Evolutionary conservation across 2,329 filamentous ascomycete genomes (phyloP).

Genomic region (Ophiostoma ulmi): DNA sequence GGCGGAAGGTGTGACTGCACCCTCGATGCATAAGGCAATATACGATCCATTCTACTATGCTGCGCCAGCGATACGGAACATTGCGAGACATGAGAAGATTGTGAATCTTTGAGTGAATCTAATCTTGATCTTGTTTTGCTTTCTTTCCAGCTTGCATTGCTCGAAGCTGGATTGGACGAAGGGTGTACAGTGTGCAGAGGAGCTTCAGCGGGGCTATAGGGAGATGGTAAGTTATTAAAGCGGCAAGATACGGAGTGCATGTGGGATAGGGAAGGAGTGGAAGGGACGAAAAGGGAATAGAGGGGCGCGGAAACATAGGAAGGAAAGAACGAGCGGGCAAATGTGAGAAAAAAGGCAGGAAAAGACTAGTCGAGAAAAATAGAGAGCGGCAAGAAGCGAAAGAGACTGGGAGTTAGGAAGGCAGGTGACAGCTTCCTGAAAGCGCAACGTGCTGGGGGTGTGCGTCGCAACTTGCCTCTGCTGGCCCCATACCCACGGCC

Average conservation of each 20-base stretch:
- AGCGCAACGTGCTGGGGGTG: slow-evolving; percentile 12
- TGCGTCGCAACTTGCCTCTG: slow-evolving; percentile 11
- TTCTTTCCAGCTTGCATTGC: neutral
- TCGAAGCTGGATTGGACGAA: neutral
- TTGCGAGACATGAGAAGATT: neutral
- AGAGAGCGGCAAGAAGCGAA: neutral
- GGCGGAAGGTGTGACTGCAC: slow-evolving; percentile 10
- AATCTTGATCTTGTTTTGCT: neutral
- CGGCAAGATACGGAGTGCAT: neutral
- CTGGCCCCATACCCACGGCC: slow-evolving; percentile 3
- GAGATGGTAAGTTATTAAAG: neutral
- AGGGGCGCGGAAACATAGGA: neutral
- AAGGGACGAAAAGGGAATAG: neutral
- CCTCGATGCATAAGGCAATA: slow-evolving; percentile 12
- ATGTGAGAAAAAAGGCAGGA: neutral
- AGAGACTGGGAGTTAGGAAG: neutral
- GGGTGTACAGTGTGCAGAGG: neutral
- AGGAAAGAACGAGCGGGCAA: slow-evolving; percentile 15
- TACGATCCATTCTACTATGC: slow-evolving; percentile 8
- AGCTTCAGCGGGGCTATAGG: slow-evolving; percentile 4
- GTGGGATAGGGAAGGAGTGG: neutral
- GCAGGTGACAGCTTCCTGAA: slow-evolving; percentile 12
- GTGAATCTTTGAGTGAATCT: neutral
- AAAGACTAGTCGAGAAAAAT: neutral
- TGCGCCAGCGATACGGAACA: neutral